Evolutionary conservation across 164 flowering plant species (phyloP).

Genomic region (Vitis labrusca): DNA sequence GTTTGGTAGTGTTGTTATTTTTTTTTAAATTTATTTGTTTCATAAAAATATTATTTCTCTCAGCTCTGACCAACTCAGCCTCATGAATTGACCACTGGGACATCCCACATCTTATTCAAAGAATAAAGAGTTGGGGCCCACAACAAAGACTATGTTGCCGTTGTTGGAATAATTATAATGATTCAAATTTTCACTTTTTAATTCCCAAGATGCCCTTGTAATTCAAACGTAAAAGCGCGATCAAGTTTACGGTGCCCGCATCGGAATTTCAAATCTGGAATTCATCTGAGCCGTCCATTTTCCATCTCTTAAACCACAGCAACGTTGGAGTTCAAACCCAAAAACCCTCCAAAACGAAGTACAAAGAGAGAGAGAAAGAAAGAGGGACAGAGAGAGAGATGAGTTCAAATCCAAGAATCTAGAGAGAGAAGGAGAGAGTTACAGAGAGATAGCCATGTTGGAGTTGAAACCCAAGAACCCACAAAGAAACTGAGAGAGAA

Average conservation of each 20-base stretch:
- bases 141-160: constrained; percentile 13
- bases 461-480: constrained; percentile 2
- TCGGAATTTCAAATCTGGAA: constrained; percentile 13
- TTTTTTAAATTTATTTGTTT: no score
- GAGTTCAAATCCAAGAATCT: background rate
- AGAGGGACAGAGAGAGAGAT: constrained; percentile 6
- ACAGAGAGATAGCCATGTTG: constrained; percentile 1
- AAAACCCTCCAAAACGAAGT: no score
- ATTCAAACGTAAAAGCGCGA: constrained; percentile 47
- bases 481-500: background rate
- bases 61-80: no score
- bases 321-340: constrained; percentile 2
- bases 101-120: no score
- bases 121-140: no score
- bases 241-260: background rate
- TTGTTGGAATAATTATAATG: constrained; percentile 6
- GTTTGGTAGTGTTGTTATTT: no score
- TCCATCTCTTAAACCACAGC: background rate
- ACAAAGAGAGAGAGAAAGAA: constrained; percentile 5
- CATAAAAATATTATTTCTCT: no score
- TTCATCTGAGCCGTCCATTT: constrained; percentile 38
- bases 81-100: no score
- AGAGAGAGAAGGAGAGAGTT: constrained; percentile 8
- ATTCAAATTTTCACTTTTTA: constrained; percentile 3
- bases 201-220: constrained; percentile 9